Conservation (phyloP, 148 eudicot species). For the Oxyria digyna region DNA sequence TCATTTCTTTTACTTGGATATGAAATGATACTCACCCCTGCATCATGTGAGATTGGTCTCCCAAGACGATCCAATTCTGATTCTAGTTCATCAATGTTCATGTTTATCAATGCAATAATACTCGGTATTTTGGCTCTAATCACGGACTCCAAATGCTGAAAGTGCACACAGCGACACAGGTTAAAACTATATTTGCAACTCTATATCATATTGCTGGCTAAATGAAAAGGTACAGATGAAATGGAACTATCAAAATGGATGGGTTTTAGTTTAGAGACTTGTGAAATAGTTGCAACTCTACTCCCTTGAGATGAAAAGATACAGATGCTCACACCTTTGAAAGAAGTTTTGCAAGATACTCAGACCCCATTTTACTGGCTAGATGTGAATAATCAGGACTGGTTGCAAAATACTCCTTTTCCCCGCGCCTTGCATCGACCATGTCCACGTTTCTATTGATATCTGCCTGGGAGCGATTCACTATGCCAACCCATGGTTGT, state of each 20-base stretch:
- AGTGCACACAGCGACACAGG: no score
- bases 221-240: no score
- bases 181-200: no score
- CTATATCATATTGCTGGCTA: no score
- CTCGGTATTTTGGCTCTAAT: constrained; percentile 2
- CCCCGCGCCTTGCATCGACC: constrained; percentile 59
- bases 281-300: not conserved
- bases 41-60: constrained; percentile 6
- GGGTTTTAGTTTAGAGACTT: no score
- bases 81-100: constrained; percentile 6
- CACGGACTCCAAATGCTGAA: constrained; percentile 9
- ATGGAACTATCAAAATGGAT: no score
- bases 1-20: not conserved
- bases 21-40: constrained; percentile 1
- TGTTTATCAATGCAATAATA: constrained; percentile 1
- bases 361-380: constrained; percentile 71
- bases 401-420: constrained; percentile 57
- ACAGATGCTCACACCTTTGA: no score
- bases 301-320: not conserved
- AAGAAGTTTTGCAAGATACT: constrained; percentile 69
- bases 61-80: constrained; percentile 11
- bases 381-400: constrained; percentile 74
- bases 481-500: constrained; percentile 74
- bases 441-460: constrained; percentile 65
- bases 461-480: constrained; percentile 76